phyloP scores from a whole-genome alignment of 2,329 filamentous ascomycete species.

The Hymenoscyphus fraxineus region DNA sequence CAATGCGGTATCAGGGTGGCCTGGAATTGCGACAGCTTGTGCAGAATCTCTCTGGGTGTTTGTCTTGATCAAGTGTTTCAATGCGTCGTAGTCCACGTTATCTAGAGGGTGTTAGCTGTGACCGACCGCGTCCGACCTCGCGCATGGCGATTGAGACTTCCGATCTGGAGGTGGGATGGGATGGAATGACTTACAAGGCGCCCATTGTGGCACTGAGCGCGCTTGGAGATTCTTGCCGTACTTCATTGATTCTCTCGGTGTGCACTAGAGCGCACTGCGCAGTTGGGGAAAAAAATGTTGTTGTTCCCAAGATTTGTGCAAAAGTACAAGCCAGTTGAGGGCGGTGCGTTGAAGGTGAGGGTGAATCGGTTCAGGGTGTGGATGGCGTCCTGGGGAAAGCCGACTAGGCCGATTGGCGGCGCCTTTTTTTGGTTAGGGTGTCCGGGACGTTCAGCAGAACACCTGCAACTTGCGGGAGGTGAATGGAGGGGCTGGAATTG shows the following conservation, averaged over 20 bases:
- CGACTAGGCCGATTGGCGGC: not conserved
- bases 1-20: constrained; percentile 57
- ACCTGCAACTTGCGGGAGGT: too few relatives aligned
- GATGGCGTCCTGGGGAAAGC: not conserved
- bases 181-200: constrained; percentile 54
- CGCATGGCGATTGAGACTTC: constrained; percentile 41
- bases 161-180: too few relatives aligned
- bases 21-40: constrained; percentile 69
- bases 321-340: not conserved
- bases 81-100: constrained; percentile 84
- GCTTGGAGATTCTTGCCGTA: constrained; percentile 71
- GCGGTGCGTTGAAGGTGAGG: not conserved
- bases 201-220: constrained; percentile 80
- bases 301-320: not conserved
- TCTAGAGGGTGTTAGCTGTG: constrained; percentile 45
- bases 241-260: constrained; percentile 54
- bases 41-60: constrained; percentile 71
- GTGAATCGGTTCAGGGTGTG: not conserved
- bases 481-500: not conserved
- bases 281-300: not conserved
- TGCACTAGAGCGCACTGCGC: not conserved
- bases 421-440: not conserved
- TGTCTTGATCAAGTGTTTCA: constrained; percentile 80
- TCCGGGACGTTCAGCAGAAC: too few relatives aligned
- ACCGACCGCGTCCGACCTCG: constrained; percentile 52